Percentiles rank a stretch among this genome's conserved stretches.
Conservation (phyloP, 129 eudicot species). For the Lactuca saligna region DNA sequence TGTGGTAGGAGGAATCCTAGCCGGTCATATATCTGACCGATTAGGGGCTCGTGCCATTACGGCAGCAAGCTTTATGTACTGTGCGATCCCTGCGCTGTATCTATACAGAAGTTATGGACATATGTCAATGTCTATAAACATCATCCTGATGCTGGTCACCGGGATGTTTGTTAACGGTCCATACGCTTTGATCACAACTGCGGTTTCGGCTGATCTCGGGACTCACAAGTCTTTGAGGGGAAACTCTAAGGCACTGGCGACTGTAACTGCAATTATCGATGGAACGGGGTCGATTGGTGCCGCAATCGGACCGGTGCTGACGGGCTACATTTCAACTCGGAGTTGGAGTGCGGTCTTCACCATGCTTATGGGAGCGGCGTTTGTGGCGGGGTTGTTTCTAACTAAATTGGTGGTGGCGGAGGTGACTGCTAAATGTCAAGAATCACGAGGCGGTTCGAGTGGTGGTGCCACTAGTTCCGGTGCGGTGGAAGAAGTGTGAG, state of each 20-base stretch:
- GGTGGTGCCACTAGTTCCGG: constrained; percentile 8
- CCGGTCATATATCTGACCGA: constrained; percentile 81
- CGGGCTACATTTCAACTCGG: constrained; percentile 70
- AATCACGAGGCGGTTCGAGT: constrained; percentile 22
- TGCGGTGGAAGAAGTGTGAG: constrained; percentile 33
- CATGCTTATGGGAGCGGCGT: constrained; percentile 74
- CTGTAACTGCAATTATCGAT: constrained; percentile 91
- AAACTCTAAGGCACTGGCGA: constrained; percentile 81
- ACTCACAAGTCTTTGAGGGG: constrained; percentile 83
- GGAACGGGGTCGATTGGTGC: constrained; percentile 98
- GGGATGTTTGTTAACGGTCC: constrained; percentile 97
- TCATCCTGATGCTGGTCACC: constrained; percentile 60
- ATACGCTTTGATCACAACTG: constrained; percentile 92
- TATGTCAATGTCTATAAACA: constrained; percentile 58
- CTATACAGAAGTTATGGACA: constrained; percentile 74
- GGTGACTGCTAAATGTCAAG: constrained; percentile 53
- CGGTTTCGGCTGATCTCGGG: constrained; percentile 95
- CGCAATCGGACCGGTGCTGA: constrained; percentile 86
- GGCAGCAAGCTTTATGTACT: constrained; percentile 90
- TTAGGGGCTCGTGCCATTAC: constrained; percentile 92
- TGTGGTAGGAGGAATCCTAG: constrained; percentile 87
- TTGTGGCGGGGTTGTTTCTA: constrained; percentile 83
- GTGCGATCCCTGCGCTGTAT: constrained; percentile 85
- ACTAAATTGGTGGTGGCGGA: constrained; percentile 75
- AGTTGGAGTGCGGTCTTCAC: constrained; percentile 86